Evolutionary conservation across 2,329 filamentous ascomycete genomes (phyloP).

Genomic region (Incumbomyces delicatus): DNA sequence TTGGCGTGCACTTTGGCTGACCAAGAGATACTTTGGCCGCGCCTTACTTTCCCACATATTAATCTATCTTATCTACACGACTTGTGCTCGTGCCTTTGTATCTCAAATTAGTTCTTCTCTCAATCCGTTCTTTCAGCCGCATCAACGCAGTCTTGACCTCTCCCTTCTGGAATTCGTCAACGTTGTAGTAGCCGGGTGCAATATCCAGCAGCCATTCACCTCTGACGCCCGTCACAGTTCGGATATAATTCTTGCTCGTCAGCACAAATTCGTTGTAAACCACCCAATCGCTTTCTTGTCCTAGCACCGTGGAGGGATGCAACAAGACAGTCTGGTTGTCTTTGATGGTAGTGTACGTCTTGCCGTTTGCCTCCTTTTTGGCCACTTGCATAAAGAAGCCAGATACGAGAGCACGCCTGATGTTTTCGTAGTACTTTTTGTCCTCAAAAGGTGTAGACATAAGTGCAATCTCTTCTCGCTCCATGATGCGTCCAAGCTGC

Average conservation of each 20-base stretch:
- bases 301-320: slow-evolving; percentile 84
- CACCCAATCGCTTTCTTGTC: slow-evolving; percentile 88
- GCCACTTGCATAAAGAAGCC: slow-evolving; percentile 99
- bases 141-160: slow-evolving; percentile 64
- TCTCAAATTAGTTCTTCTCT: slow-evolving; percentile 43
- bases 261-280: slow-evolving; percentile 98
- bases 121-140: slow-evolving; percentile 45
- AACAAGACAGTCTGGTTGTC: slow-evolving; percentile 89
- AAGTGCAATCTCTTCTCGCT: slow-evolving; percentile 76
- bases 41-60: too few species aligned
- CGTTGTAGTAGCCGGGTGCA: slow-evolving; percentile 83
- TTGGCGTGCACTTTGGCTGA: too few species aligned
- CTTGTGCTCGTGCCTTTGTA: slow-evolving; percentile 10
- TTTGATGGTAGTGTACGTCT: slow-evolving; percentile 91
- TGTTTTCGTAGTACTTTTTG: slow-evolving; percentile 97
- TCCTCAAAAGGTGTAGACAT: slow-evolving; percentile 83
- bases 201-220: slow-evolving; percentile 96
- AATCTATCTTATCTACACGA: not conserved
- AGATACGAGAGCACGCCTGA: slow-evolving; percentile 78
- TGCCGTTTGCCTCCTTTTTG: slow-evolving; percentile 78
- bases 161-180: slow-evolving; percentile 70
- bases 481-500: slow-evolving; percentile 94
- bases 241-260: slow-evolving; percentile 95
- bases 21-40: too few species aligned
- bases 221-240: slow-evolving; percentile 82